Conservation (phyloP, 495 filamentous ascomycete species). For the Glarea lozoyensis region DNA sequence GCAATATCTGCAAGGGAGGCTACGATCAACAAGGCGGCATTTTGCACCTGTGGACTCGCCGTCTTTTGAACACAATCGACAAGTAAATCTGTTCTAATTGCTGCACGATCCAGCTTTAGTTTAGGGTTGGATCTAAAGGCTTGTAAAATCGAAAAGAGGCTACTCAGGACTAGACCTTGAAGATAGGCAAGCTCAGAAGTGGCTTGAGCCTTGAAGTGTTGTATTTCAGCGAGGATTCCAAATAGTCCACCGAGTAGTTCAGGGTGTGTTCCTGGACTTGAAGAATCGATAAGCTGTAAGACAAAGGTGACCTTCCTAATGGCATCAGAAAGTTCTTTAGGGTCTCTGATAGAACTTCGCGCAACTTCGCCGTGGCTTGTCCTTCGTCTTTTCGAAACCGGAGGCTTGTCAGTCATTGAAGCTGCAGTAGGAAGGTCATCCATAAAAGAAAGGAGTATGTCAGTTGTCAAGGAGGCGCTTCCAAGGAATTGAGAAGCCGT, state of each 20-base stretch:
- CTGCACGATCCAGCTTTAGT: constrained; percentile 59
- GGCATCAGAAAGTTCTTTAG: constrained; percentile 45
- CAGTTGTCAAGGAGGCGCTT: constrained; percentile 57
- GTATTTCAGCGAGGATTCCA: constrained; percentile 71
- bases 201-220: constrained; percentile 63
- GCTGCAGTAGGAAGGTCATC: constrained; percentile 58
- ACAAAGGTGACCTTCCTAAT: constrained; percentile 75
- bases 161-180: constrained; percentile 66
- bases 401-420: constrained; percentile 53
- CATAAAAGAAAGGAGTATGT: constrained; percentile 59
- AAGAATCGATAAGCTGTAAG: constrained; percentile 77
- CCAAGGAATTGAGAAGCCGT: constrained; percentile 61
- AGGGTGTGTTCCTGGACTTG: constrained; percentile 59
- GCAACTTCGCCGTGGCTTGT: constrained; percentile 55
- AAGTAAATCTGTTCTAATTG: constrained; percentile 75
- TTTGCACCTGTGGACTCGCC: constrained; percentile 82
- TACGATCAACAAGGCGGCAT: constrained; percentile 80
- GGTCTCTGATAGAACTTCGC: constrained; percentile 27
- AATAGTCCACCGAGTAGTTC: constrained; percentile 72
- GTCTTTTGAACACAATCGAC: constrained; percentile 88
- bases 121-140: constrained; percentile 51
- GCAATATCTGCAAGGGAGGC: constrained; percentile 72
- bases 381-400: constrained; percentile 64
- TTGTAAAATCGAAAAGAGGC: constrained; percentile 70
- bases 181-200: constrained; percentile 77